phyloP scores from a whole-genome alignment of 345 rosid genomes.

The Hevea brasiliensis region DNA sequence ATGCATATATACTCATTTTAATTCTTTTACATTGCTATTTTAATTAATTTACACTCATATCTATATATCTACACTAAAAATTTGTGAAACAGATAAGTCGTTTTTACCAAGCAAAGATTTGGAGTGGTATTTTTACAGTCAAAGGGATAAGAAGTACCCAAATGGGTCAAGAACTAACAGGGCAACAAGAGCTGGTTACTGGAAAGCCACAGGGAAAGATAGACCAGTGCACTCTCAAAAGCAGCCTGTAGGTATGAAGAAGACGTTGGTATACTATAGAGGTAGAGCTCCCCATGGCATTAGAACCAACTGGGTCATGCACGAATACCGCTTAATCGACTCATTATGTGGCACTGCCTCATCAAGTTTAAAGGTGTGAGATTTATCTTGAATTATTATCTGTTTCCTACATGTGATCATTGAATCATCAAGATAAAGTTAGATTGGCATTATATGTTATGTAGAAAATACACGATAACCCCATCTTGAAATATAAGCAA shows the following conservation, averaged over 20 bases:
- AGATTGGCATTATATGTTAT: no score
- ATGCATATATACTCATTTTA: no score
- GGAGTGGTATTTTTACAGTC: slow-evolving; percentile 85
- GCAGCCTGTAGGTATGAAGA: slow-evolving; percentile 65
- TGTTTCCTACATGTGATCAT: no score
- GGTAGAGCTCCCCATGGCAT: slow-evolving; percentile 61
- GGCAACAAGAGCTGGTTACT: slow-evolving; percentile 68
- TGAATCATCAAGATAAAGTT: no score
- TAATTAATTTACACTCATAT: no score
- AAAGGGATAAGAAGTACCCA: slow-evolving; percentile 76
- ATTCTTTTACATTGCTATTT: no score
- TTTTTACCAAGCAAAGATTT: slow-evolving; percentile 67
- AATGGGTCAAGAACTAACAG: slow-evolving; percentile 78
- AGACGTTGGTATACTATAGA: slow-evolving; percentile 70
- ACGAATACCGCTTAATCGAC: slow-evolving; percentile 60
- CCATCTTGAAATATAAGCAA: no score
- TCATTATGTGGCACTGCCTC: slow-evolving; percentile 29
- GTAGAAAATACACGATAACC: no score
- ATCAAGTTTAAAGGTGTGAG: slow-evolving; percentile 35
- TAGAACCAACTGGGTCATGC: slow-evolving; percentile 80
- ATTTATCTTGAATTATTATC: no score
- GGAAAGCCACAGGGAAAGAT: slow-evolving; percentile 85
- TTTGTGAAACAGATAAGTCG: slow-evolving; percentile 51
- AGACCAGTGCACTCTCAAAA: slow-evolving; percentile 47
- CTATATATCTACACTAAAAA: no score